Base-by-base conservation (phyloP, 148 eudicot genomes). In the Rhododendron mucronatum region DNA sequence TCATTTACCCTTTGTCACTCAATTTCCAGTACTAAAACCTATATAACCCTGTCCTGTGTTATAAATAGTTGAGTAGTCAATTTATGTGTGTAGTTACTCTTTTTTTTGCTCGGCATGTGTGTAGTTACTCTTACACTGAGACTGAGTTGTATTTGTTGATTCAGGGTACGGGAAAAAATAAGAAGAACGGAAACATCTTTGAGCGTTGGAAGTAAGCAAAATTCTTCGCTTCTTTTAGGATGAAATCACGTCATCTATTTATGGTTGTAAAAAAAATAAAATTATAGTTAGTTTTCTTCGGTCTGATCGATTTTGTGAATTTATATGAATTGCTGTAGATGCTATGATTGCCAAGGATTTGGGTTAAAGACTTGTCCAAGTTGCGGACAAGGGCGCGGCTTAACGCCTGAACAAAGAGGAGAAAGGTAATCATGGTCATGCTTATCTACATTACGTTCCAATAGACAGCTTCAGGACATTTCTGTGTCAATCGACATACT, bases 81-180 rank as follows among this genome's bases (percentile, higher is more conserved):
- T 26, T n/a, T 12, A 65, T 65, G 28, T 2, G 30, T 65, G 7
- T 26, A 10, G 1, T 71, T 12, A n/a, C n/a, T n/a, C n/a, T n/a
- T n/a, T n/a, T n/a, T n/a, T n/a, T n/a, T n/a, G n/a, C n/a, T n/a
- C n/a, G n/a, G n/a, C n/a, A n/a, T n/a, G n/a, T n/a, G n/a, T n/a
- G n/a, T n/a, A n/a, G n/a, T n/a, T n/a, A n/a, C n/a, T n/a, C n/a
- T n/a, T n/a, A 23, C 23, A 57, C 63, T 57, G 6, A 6, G 10
- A 59, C 74, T 10, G 26, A 35, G 13, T 37, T 74, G 4, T 33
- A 18, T 39, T 37, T 75, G 13, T 75, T 39, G 76, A 53, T 1
- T 33, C 93, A 96, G 99, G 99, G 98, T 12, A 94, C 99, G 0
- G 99, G 99, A 20, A 95, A 81, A 89, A 96, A 96, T 89, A 96